Evolutionary conservation across 1,139 yeast genomes (phyloP), one percentile per base, ranked within the genome.

Genomic region (Meyerozyma carpophila): DNA sequence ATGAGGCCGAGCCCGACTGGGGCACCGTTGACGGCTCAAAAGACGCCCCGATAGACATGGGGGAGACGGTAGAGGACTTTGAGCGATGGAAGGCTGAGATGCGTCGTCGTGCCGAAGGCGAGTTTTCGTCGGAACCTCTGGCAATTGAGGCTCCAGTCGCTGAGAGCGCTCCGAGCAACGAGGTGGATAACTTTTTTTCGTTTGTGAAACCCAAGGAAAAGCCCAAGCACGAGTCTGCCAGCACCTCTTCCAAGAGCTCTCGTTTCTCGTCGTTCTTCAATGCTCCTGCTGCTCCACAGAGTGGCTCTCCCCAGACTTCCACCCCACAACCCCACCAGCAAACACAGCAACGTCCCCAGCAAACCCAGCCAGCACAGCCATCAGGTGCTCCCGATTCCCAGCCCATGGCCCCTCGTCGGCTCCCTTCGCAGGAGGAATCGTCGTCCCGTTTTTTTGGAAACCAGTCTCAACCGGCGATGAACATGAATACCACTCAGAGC

Each of bases 1-100:
- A 73, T 26, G 78, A 71, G 41, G 66, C 55, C n/a, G 68, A 67
- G 7, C 80, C 81, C 0, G 81, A 75, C 44, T 80, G 84, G 84
- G 73, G 75, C 52, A 55, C 70, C 8, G 70, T 61, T 1, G 68
- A 65, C 18, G 47, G 56, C 54, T 52, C 73, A 32, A 58, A 56
- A n/a, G 60, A 57, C 44, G 56, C 21, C 60, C 68, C 44, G 62
- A 74, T 61, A 39, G 66, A 66, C 44, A 73, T 75, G 67, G 82
- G 82, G 14, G 80, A 76, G 47, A 75, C 86, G 2, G 83, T 81
- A 18, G 81, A 80, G 43, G 93, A 84, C 54, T 84, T 84, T 56
- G 90, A 83, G 57, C 70, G 73, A 50, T 82, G 90, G 88, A 83
- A 81, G 60, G 68, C 75, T 41, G 73, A 73, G 55, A 78, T 81